Evolutionary conservation across 2,329 filamentous ascomycete species (phyloP).

Genomic region (Phaeosphaeriaceae sp.): DNA sequence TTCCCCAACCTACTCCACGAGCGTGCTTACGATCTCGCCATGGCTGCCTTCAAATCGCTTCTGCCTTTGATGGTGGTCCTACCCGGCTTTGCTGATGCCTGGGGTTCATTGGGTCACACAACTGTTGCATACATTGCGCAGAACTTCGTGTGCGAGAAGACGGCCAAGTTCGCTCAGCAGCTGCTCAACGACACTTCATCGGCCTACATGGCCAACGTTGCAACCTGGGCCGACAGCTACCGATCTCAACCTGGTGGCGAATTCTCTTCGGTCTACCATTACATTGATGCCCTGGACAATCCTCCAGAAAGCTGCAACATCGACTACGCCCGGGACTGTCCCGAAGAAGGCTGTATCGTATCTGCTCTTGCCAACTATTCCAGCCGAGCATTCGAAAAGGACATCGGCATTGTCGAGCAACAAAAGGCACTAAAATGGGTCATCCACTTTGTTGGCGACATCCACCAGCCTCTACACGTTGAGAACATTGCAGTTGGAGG

Average conservation of each 20-base stretch:
- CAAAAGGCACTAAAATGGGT: slow-evolving; percentile 59
- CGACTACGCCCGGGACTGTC: slow-evolving; percentile 60
- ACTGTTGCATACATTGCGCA: slow-evolving; percentile 64
- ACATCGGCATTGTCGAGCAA: slow-evolving; percentile 40
- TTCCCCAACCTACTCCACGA: slow-evolving; percentile 1
- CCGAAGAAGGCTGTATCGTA: slow-evolving; percentile 58
- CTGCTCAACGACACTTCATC: slow-evolving; percentile 54
- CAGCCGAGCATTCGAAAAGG: slow-evolving; percentile 43
- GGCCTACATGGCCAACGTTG: slow-evolving; percentile 59
- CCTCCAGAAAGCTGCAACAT: slow-evolving; percentile 58
- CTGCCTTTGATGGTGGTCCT: slow-evolving; percentile 33
- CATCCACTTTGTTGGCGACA: slow-evolving; percentile 70
- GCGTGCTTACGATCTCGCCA: slow-evolving; percentile 10
- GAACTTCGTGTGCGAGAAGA: slow-evolving; percentile 53
- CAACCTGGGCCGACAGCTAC: slow-evolving; percentile 62
- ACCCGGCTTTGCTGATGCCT: slow-evolving; percentile 46
- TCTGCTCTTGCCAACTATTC: slow-evolving; percentile 61
- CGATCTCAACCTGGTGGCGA: slow-evolving; percentile 56
- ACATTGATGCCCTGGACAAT: slow-evolving; percentile 59
- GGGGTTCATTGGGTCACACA: slow-evolving; percentile 62
- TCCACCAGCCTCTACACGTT: slow-evolving; percentile 73
- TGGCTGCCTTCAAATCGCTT: slow-evolving; percentile 33
- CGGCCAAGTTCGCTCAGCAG: slow-evolving; percentile 52
- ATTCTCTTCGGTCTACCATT: slow-evolving; percentile 58
- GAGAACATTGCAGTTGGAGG: slow-evolving; percentile 56